Base-by-base conservation (phyloP, 345 rosid genomes). In the Boechera retrofracta region DNA sequence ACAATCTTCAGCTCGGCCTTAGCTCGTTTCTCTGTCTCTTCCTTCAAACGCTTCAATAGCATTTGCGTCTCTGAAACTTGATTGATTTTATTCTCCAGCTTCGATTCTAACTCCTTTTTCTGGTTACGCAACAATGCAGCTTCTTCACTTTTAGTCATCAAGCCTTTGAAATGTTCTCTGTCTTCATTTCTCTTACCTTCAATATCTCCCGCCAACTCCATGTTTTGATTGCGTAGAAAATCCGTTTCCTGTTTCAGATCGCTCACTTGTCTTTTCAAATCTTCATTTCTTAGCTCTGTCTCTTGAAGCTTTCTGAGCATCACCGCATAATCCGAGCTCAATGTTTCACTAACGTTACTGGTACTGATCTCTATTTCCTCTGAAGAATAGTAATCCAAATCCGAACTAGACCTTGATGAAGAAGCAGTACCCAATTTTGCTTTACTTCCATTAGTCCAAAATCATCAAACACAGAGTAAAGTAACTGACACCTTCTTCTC, bases 321-420 rank as follows among this genome's bases (percentile, higher is more conserved):
- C 66, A 76, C 80, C 71, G 13, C 11, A 0, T 53, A 35, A 54
- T 70, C 80, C 9, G n/a, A 77, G 75, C 71, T 69, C 69, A 35
- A 32, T 6, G 64, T 13, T 32, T 59, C 74, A 32, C 24, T 56
- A 53, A 60, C 78, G 80, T 85, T 83, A 21, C 68, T 51, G 0
- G 59, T 57, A 67, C 65, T 83, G 41, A 24, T 72, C 45, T 75
- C 87, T 72, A 72, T 16, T 6, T 91, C 96, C 60, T 87, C 91
- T 0, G 92, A 82, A 1, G 89, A 86, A 77, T 75, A 89, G 80
- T 87, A 85, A 36, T 85, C 86, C 1, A 83, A 86, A 47, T 88
- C 89, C 5, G 89, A 88, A 81, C 75, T 60, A 24, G 87, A 85
- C 18, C 38, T 68, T 7, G 64, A 6, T 1, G 82, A 80, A 1